Percentiles rank a stretch among this genome's conserved stretches.
Evolutionary conservation across 1,284 basidiomycete species (phyloP).

Genomic region (Anthracocystis setariae): DNA sequence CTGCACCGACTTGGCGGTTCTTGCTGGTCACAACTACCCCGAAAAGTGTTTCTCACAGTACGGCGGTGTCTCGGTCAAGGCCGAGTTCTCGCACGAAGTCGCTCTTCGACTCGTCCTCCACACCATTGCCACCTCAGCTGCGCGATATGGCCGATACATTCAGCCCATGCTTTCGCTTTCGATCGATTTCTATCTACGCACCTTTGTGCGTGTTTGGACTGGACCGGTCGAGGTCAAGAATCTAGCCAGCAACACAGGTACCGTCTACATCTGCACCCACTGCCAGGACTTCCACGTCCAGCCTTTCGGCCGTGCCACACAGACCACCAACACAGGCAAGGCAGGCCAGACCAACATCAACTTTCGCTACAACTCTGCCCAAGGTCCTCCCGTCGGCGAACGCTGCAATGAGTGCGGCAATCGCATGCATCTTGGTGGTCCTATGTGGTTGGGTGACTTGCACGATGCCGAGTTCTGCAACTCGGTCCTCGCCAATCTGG

Average conservation of each 20-base stretch:
- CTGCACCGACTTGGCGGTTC: constrained; percentile 92
- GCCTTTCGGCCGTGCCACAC: constrained; percentile 53
- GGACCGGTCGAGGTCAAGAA: constrained; percentile 88
- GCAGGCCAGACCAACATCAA: constrained; percentile 52
- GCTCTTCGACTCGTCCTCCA: constrained; percentile 81
- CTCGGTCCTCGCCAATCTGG: constrained; percentile 79
- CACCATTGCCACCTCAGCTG: constrained; percentile 83
- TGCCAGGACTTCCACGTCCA: constrained; percentile 59
- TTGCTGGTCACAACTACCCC: constrained; percentile 92
- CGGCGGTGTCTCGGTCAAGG: constrained; percentile 88
- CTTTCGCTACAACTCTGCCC: constrained; percentile 74
- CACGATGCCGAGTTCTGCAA: constrained; percentile 81
- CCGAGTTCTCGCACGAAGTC: constrained; percentile 84
- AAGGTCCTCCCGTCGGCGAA: constrained; percentile 76
- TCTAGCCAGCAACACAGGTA: constrained; percentile 68
- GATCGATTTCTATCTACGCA: constrained; percentile 95
- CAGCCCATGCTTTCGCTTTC: constrained; percentile 90
- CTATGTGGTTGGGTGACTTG: constrained; percentile 93
- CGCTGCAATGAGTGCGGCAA: constrained; percentile 82
- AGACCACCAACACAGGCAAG: constrained; percentile 43
- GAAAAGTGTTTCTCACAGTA: constrained; percentile 77
- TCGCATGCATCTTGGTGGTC: constrained; percentile 75
- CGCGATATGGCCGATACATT: constrained; percentile 90
- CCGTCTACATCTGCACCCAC: constrained; percentile 60
- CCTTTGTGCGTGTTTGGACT: constrained; percentile 84